A percentile compares a stretch with the other conserved stretches of the same genome.
Conservation (phyloP, 2,329 filamentous ascomycete genomes). For the Chaetomium sp. region DNA sequence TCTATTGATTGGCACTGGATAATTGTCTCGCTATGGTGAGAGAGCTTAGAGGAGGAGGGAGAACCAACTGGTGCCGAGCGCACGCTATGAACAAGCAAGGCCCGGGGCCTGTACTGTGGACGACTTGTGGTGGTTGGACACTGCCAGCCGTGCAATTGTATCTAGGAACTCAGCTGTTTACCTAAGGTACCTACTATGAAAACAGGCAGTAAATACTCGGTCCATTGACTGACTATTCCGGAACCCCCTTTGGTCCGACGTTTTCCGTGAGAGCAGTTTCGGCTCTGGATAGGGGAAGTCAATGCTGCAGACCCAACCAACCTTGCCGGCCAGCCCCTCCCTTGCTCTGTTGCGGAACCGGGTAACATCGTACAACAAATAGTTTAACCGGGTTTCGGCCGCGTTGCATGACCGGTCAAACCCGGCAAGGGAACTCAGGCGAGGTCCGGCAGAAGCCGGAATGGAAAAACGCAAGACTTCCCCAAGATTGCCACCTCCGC, state of each 20-base stretch:
- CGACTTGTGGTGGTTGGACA: background rate
- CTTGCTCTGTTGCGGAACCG: background rate
- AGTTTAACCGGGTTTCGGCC: background rate
- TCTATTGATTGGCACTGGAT: background rate
- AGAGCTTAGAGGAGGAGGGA: background rate
- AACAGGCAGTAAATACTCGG: background rate
- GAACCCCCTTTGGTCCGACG: background rate
- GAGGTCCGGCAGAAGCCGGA: constrained; percentile 4
- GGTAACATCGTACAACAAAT: constrained; percentile 7
- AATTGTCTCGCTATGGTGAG: constrained; percentile 6
- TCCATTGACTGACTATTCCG: background rate
- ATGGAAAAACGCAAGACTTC: background rate
- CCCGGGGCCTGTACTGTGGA: background rate
- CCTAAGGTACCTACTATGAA: background rate
- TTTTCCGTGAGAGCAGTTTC: background rate
- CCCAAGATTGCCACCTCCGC: constrained; percentile 11
- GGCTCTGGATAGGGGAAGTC: background rate
- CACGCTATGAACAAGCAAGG: background rate
- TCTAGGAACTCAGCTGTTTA: background rate
- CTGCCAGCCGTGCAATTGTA: background rate
- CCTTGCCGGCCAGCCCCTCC: background rate
- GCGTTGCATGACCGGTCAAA: background rate
- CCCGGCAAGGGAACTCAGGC: background rate
- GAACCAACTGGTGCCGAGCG: background rate
- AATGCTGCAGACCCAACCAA: background rate